Evolutionary conservation across 2,329 filamentous ascomycete genomes (phyloP), one percentile per base, ranked within the genome.

Genomic region (Ophiocordyceps camponoti-saundersi): DNA sequence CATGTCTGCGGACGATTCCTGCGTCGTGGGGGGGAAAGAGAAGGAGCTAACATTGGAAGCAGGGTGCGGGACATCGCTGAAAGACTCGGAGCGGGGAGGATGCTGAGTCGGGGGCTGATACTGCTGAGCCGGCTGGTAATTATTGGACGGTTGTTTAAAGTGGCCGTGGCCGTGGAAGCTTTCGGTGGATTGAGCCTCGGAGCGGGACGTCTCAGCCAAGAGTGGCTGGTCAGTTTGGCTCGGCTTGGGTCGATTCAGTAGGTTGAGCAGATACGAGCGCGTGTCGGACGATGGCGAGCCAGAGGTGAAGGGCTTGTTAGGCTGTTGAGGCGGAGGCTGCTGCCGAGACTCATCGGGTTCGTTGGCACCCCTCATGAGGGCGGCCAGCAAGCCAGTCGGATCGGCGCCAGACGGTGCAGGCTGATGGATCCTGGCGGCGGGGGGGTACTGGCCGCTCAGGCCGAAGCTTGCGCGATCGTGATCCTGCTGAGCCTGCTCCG

Each of bases 261-360:
- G 71, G 55, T 86, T 83, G 51, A 96, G 77, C 44, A 98, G 71
- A 58, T 92, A 85, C 52, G 90, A 81, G 62, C 93, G 85, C 5
- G 88, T 85, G 61, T 87, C 82, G 44, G 78, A 72, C 21, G 74
- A 65, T 46, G 77, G 74, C 42, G 74, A 68, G 32, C 67, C 67
- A 23, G 68, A 63, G 51, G 63, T 68, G 64, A 72, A 75, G 39
- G 64, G 55, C 47, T 56, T 61, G 42, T 12, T 54, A 51, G 20
- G 53, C 50, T n/a, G 53, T 47, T 20, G 51, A 29, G 51, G 49
- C 44, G 53, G 50, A 16, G 46, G 46, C 34, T 51, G 41, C 45
- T 50, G 47, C 52, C 57, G 47, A 8, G 64, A 51, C 48, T 65
- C 62, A 40, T 76, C 72, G 29, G 65, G 60, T 49, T 75, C 71